phyloP scores from a whole-genome alignment of 2,329 filamentous ascomycete genomes.

The Fusarium aywerte region DNA sequence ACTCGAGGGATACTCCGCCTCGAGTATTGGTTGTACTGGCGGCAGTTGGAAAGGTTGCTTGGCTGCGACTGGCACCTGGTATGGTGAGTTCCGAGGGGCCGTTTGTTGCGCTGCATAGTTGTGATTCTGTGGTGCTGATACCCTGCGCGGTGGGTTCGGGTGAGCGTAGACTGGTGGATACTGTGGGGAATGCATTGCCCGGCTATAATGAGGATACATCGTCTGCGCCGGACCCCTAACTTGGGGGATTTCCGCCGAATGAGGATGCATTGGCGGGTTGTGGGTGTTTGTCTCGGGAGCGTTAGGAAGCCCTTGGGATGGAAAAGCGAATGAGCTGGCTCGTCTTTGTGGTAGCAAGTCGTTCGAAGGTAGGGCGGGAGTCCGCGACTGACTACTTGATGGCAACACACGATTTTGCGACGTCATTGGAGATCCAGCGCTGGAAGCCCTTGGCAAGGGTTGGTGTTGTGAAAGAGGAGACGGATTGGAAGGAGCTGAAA shows the following conservation, averaged over 20 bases:
- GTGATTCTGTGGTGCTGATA: slow-evolving; percentile 12
- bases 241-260: slow-evolving; percentile 8
- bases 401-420: slow-evolving; percentile 7
- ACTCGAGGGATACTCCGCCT: slow-evolving; percentile 55
- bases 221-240: slow-evolving; percentile 7
- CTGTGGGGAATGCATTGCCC: slow-evolving; percentile 22
- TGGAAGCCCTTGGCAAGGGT: slow-evolving; percentile 6
- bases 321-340: slow-evolving; percentile 25
- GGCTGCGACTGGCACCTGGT: slow-evolving; percentile 5
- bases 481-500: slow-evolving; percentile 7
- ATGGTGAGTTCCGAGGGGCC: not conserved
- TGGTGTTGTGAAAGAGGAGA: slow-evolving; percentile 18
- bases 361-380: slow-evolving; percentile 17
- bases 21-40: slow-evolving; percentile 26
- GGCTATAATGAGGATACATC: slow-evolving; percentile 4
- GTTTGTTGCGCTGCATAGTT: slow-evolving; percentile 1
- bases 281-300: slow-evolving; percentile 2
- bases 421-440: slow-evolving; percentile 21
- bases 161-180: slow-evolving; percentile 9
- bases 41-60: not conserved
- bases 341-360: slow-evolving; percentile 16
- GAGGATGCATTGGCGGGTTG: slow-evolving; percentile 4
- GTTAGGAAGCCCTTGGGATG: slow-evolving; percentile 22
- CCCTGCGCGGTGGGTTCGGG: not conserved
- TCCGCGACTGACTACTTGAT: slow-evolving; percentile 7